Conservation (phyloP, 768 basidiomycete species). For the Gloeopeniophorella convolvens region DNA sequence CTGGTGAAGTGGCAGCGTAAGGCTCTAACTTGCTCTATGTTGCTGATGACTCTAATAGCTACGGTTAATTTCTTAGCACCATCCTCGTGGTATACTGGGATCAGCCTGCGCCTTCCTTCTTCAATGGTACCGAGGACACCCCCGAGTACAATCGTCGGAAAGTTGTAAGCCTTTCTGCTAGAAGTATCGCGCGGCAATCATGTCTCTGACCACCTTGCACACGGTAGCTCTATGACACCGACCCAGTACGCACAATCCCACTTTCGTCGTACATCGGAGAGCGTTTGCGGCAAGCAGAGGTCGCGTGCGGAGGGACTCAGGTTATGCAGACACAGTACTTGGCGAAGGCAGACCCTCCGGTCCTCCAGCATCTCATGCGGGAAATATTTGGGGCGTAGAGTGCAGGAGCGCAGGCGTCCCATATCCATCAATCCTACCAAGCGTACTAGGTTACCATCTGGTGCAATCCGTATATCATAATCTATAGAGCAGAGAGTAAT, state of each 20-base stretch:
- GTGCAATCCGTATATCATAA: too few species aligned
- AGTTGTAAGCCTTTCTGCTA: conserved; percentile 39
- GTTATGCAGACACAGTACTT: conserved; percentile 58
- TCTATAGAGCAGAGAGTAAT: neutral
- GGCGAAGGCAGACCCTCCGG: conserved; percentile 58
- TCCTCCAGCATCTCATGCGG: conserved; percentile 58
- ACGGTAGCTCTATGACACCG: conserved; percentile 56
- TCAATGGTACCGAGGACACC: conserved; percentile 59
- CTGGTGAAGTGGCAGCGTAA: conserved; percentile 6
- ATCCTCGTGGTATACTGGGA: conserved; percentile 67
- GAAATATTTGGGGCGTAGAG: conserved; percentile 22
- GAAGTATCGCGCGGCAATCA: neutral
- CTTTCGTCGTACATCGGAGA: conserved; percentile 55
- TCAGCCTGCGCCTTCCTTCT: conserved; percentile 51
- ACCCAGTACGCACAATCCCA: conserved; percentile 61
- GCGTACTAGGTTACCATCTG: too few species aligned
- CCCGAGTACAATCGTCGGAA: conserved; percentile 73
- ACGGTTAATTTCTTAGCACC: conserved; percentile 15
- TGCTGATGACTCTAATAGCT: neutral
- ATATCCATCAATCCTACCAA: too few species aligned
- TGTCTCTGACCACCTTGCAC: neutral
- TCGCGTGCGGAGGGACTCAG: conserved; percentile 47
- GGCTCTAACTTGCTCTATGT: neutral
- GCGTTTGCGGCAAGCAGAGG: conserved; percentile 59
- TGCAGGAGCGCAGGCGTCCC: too few species aligned